Evolutionary conservation across 768 basidiomycete species (phyloP).

Genomic region (Phylloporus sp.): DNA sequence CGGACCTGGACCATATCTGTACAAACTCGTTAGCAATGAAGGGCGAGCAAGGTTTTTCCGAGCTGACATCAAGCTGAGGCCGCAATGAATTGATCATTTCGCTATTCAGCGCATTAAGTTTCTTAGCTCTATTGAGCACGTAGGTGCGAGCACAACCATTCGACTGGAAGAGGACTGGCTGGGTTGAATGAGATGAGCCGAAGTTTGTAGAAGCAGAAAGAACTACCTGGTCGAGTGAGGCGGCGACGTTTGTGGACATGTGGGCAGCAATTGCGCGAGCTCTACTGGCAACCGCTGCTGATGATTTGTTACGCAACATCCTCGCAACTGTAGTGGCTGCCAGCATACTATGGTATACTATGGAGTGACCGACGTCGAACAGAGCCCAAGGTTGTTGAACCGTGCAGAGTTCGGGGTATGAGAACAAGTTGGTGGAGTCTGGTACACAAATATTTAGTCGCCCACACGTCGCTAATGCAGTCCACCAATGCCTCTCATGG

Average conservation of each 20-base stretch:
- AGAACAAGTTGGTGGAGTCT: constrained; percentile 3
- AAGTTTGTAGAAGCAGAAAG: not conserved
- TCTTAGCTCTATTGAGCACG: constrained; percentile 71
- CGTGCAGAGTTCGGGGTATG: constrained; percentile 1
- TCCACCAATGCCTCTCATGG: constrained; percentile 32
- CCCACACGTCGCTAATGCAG: constrained; percentile 3
- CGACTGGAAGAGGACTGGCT: constrained; percentile 66
- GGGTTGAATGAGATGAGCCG: constrained; percentile 18
- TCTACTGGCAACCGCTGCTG: constrained; percentile 29
- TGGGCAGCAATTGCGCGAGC: constrained; percentile 31
- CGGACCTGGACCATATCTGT: constrained; percentile 72
- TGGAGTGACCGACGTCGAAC: not conserved
- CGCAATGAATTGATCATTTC: constrained; percentile 70
- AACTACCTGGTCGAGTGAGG: constrained; percentile 25
- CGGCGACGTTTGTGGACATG: constrained; percentile 27
- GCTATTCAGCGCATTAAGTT: constrained; percentile 78
- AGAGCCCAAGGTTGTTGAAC: not conserved
- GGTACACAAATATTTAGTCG: constrained; percentile 13
- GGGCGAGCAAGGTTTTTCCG: not conserved
- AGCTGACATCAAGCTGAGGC: constrained; percentile 68
- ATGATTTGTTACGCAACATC: constrained; percentile 26
- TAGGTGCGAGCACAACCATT: constrained; percentile 60
- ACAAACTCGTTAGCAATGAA: constrained; percentile 7
- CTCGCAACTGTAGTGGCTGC: constrained; percentile 21
- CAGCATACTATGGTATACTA: constrained; percentile 27